Percentiles rank a stretch among this genome's conserved stretches.
Evolutionary conservation across 2,329 filamentous ascomycete genomes (phyloP).

Genomic region (Cladosporium velox): DNA sequence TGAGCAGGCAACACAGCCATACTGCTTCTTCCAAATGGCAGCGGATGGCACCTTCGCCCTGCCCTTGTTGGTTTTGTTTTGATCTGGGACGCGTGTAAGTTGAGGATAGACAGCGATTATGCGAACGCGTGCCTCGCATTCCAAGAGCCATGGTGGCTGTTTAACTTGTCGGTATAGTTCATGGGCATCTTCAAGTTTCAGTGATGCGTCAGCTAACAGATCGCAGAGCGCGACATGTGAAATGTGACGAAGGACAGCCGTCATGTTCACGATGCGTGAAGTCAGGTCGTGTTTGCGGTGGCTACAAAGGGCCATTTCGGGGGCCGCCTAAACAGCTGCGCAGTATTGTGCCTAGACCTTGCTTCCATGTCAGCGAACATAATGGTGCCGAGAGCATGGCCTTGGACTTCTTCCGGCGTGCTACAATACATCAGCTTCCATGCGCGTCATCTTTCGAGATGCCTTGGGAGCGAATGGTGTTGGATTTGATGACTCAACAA

Average conservation of each 20-base stretch:
- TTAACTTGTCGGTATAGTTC: slow-evolving; percentile 1
- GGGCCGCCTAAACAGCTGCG: background rate
- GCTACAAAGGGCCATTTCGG: slow-evolving; percentile 1
- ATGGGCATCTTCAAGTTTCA: too few species aligned
- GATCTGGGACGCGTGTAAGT: background rate
- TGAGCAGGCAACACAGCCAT: background rate
- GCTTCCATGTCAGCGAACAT: background rate
- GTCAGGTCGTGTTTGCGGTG: background rate
- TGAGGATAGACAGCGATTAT: background rate
- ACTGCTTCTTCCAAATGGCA: background rate
- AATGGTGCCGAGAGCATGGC: background rate
- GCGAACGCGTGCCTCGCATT: background rate
- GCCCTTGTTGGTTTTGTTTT: background rate
- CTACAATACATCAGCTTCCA: background rate
- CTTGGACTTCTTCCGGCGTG: background rate
- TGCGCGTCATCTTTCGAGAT: slow-evolving; percentile 3
- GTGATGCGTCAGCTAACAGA: background rate
- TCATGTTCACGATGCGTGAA: background rate
- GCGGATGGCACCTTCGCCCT: background rate
- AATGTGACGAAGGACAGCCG: slow-evolving; percentile 1
- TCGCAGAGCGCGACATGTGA: background rate
- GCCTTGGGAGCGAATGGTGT: background rate
- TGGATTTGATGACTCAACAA: background rate
- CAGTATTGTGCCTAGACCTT: background rate
- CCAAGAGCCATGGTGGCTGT: slow-evolving; percentile 3